phyloP scores from a whole-genome alignment of 202 grass and related monocot species.

The Bolboschoenoplectus hybrid region DNA sequence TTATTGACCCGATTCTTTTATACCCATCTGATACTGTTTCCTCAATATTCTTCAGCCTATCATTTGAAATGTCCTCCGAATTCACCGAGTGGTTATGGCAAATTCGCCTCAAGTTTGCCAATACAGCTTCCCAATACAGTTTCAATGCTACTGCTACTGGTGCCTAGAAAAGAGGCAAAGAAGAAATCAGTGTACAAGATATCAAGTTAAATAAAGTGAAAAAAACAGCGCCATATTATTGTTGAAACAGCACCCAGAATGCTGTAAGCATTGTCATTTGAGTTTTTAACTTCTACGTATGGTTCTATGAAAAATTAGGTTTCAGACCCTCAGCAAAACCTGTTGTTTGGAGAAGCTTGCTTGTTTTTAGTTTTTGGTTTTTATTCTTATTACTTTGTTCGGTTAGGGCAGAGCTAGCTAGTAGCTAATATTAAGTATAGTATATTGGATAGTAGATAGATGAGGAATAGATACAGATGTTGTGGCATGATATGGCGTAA shows the following conservation, averaged over 20 bases:
- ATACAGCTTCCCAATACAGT: constrained; percentile 66
- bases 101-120: constrained; percentile 39
- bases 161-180: constrained; percentile 53
- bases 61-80: constrained; percentile 36
- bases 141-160: constrained; percentile 52
- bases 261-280: neutral
- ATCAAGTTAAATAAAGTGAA: constrained; percentile 13
- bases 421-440: too few species aligned
- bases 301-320: neutral
- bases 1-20: constrained; percentile 51
- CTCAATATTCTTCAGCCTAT: constrained; percentile 44
- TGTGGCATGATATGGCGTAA: too few species aligned
- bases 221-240: neutral
- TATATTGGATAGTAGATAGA: too few species aligned
- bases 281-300: constrained; percentile 17
- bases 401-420: too few species aligned
- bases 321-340: neutral
- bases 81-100: constrained; percentile 36
- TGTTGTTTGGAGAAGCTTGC: too few species aligned
- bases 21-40: constrained; percentile 52
- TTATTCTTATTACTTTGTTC: too few species aligned
- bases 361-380: too few species aligned
- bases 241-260: neutral
- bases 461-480: too few species aligned
- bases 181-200: constrained; percentile 28